Evolutionary conservation across 164 flowering plant species (phyloP).

Genomic region (Annona squamosa): DNA sequence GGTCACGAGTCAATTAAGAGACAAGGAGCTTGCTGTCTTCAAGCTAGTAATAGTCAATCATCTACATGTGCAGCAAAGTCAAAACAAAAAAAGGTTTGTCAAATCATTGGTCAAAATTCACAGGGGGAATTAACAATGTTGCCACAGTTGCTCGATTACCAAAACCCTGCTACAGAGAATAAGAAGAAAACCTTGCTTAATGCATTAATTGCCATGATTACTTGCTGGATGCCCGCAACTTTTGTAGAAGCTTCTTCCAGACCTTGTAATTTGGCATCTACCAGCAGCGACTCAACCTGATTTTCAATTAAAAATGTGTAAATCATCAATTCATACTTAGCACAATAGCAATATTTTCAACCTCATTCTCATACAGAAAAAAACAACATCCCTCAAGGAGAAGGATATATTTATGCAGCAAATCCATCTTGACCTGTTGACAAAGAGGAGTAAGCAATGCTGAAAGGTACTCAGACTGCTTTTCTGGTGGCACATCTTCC

Average conservation of each 20-base stretch:
- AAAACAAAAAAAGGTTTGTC: no score
- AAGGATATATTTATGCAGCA: constrained; percentile 3
- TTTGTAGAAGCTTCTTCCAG: constrained; percentile 48
- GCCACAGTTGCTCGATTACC: neutral
- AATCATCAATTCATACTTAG: neutral
- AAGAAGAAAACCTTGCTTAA: constrained; percentile 77
- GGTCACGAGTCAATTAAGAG: no score
- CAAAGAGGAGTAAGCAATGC: constrained; percentile 87
- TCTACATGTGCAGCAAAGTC: no score
- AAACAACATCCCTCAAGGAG: neutral
- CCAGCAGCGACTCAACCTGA: constrained; percentile 71
- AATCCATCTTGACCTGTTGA: constrained; percentile 58
- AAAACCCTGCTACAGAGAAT: neutral
- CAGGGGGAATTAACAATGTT: neutral
- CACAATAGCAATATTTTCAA: neutral
- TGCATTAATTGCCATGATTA: constrained; percentile 83
- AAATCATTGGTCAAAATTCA: no score
- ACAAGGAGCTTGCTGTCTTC: no score
- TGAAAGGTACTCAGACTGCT: constrained; percentile 83
- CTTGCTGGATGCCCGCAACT: constrained; percentile 63
- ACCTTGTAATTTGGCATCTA: constrained; percentile 38
- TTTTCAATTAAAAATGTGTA: constrained; percentile 1
- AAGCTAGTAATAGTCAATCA: no score
- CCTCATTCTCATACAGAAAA: neutral
- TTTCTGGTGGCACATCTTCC: constrained; percentile 82